Evolutionary conservation across 805 yeast genomes (phyloP).

Genomic region (Ogataea glucozyma): DNA sequence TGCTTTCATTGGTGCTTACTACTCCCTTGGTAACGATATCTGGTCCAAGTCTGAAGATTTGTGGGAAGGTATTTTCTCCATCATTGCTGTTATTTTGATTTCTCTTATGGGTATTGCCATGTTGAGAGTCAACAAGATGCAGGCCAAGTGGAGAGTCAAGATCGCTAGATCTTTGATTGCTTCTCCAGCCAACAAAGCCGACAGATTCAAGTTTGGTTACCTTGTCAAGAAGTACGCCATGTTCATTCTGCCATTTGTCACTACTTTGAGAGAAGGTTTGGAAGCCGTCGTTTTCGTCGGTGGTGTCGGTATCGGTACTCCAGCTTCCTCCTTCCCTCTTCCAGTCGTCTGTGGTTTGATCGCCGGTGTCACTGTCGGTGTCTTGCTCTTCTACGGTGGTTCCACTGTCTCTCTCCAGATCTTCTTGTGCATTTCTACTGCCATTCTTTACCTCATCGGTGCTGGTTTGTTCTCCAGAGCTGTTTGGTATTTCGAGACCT

Average conservation of each 20-base stretch:
- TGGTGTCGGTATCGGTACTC: conserved; percentile 75
- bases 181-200: conserved; percentile 48
- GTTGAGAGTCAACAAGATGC: conserved; percentile 95
- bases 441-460: conserved; percentile 83
- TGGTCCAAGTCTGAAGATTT: conserved; percentile 88
- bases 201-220: conserved; percentile 54
- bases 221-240: conserved; percentile 74
- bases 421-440: conserved; percentile 84
- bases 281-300: conserved; percentile 97
- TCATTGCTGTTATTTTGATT: conserved; percentile 87
- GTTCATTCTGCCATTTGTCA: conserved; percentile 87
- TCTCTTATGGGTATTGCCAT: conserved; percentile 94
- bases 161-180: conserved; percentile 81
- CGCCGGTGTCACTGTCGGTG: conserved; percentile 76
- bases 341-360: conserved; percentile 88
- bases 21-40: conserved; percentile 74
- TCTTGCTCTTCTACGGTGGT: conserved; percentile 76
- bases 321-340: conserved; percentile 72
- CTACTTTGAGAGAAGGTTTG: conserved; percentile 93
- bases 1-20: conserved; percentile 93
- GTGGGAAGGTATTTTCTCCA: conserved; percentile 96
- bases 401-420: conserved; percentile 79
- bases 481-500: conserved; percentile 82
- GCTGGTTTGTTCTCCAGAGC: conserved; percentile 95
- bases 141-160: conserved; percentile 94